Conservation (phyloP, 805 yeast species). For the Kodamaea jinghongensis region DNA sequence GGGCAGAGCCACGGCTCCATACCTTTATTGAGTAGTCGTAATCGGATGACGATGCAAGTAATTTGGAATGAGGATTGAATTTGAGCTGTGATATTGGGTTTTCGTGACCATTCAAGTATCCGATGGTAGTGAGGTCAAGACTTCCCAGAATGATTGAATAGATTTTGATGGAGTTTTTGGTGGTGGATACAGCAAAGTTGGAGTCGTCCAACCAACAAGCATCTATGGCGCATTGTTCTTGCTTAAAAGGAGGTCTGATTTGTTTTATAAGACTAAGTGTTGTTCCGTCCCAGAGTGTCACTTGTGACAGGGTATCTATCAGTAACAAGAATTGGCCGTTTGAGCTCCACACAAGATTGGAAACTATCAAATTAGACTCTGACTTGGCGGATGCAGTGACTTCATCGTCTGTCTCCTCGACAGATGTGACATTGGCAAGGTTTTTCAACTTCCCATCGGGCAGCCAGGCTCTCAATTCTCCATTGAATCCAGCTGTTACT, state of each 20-base stretch:
- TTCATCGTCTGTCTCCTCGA: conserved; percentile 5
- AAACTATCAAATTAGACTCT: conserved; percentile 38
- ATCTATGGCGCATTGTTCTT: conserved; percentile 32
- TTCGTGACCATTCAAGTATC: conserved; percentile 56
- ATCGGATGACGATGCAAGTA: conserved; percentile 74
- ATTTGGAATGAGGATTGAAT: conserved; percentile 50
- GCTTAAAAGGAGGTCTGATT: conserved; percentile 15
- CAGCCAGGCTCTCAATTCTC: conserved; percentile 80
- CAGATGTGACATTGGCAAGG: conserved; percentile 25
- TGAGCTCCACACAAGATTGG: conserved; percentile 59
- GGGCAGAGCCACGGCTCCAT: conserved; percentile 68
- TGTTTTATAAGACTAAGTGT: conserved; percentile 34
- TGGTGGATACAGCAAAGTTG: conserved; percentile 71
- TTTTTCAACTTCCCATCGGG: conserved; percentile 64
- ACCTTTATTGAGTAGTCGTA: conserved; percentile 63
- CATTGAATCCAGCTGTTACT: conserved; percentile 63
- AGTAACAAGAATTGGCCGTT: conserved; percentile 55
- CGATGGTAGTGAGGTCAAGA: conserved; percentile 25
- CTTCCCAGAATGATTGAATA: conserved; percentile 35
- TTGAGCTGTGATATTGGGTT: conserved; percentile 53
- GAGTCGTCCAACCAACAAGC: conserved; percentile 71
- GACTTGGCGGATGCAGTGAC: conserved; percentile 10
- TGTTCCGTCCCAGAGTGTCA: conserved; percentile 63
- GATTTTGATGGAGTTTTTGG: conserved; percentile 52
- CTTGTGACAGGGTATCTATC: conserved; percentile 45